These are phyloP conservation scores for Zanthoxylum bungeanum DNA, from an alignment of 345 rosid species.

Conservation along the genomic window DNA sequence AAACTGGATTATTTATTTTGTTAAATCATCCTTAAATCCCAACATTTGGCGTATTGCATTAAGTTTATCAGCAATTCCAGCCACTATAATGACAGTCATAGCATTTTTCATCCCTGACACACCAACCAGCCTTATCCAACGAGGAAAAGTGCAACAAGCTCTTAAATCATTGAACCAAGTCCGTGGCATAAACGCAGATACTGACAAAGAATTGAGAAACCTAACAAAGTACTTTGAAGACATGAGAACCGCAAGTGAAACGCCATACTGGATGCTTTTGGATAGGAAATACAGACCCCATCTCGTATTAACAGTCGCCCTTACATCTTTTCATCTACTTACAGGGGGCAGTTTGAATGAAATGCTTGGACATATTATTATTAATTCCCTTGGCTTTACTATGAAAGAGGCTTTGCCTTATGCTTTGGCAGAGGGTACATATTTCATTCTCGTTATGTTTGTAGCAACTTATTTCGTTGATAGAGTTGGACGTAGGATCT, in stretches of 20 bases:
- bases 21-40: not conserved
- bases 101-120: not conserved
- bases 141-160: not conserved
- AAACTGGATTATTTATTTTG: conserved; percentile 15
- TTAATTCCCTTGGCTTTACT: not conserved
- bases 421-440: not conserved
- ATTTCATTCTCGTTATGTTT: not conserved
- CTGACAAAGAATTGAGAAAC: not conserved
- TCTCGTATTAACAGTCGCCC: not conserved
- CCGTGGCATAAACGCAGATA: not conserved
- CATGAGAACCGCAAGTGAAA: not conserved
- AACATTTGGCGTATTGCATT: conserved; percentile 31
- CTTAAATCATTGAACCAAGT: not conserved
- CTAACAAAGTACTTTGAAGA: not conserved
- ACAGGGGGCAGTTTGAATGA: not conserved
- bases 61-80: not conserved
- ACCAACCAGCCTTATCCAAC: not conserved
- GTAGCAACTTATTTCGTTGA: conserved; percentile 11
- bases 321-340: not conserved
- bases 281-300: not conserved
- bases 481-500: conserved; percentile 19
- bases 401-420: not conserved
- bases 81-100: not conserved
- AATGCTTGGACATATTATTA: not conserved
- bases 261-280: not conserved